Evolutionary conservation across 2,329 filamentous ascomycete genomes (phyloP).

Genomic region (Bipolaris sorokiniana): DNA sequence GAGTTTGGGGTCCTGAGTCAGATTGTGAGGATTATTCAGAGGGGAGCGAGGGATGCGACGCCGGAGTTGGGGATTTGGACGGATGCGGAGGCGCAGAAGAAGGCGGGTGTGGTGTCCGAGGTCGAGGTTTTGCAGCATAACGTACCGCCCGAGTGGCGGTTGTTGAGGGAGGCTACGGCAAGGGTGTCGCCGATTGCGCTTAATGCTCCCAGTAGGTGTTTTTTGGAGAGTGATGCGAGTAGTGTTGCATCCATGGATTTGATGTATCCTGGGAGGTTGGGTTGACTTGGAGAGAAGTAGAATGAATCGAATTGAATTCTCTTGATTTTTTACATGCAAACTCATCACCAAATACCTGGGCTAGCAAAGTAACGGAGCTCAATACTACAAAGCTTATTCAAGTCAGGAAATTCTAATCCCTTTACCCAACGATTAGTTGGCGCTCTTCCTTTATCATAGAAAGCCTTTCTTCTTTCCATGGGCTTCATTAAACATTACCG

Average conservation of each 20-base stretch:
- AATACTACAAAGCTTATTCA: too few relatives aligned
- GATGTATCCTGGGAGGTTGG: slow-evolving; percentile 5
- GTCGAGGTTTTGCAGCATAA: slow-evolving; percentile 12
- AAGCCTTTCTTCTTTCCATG: background rate
- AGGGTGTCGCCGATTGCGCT: background rate
- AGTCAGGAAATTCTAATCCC: too few relatives aligned
- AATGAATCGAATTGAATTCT: background rate
- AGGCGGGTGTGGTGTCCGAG: background rate
- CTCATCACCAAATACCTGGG: background rate
- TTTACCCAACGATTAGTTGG: too few relatives aligned
- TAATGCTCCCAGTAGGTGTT: background rate
- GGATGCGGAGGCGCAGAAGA: background rate
- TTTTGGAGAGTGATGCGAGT: background rate
- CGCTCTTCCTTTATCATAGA: background rate
- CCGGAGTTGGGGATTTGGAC: background rate
- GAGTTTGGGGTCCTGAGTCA: slow-evolving; percentile 59
- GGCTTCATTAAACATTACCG: background rate
- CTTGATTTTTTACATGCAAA: background rate
- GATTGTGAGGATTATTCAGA: slow-evolving; percentile 9
- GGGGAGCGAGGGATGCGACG: background rate
- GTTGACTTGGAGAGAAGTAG: background rate
- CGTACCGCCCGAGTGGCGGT: slow-evolving; percentile 14
- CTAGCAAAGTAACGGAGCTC: background rate
- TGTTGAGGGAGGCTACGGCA: slow-evolving; percentile 1
- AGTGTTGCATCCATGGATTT: background rate